A percentile compares a stretch with the other conserved stretches of the same genome.
Evolutionary conservation across 2,329 filamentous ascomycete genomes (phyloP).

Genomic region (Ceratocystis diversiconidia): DNA sequence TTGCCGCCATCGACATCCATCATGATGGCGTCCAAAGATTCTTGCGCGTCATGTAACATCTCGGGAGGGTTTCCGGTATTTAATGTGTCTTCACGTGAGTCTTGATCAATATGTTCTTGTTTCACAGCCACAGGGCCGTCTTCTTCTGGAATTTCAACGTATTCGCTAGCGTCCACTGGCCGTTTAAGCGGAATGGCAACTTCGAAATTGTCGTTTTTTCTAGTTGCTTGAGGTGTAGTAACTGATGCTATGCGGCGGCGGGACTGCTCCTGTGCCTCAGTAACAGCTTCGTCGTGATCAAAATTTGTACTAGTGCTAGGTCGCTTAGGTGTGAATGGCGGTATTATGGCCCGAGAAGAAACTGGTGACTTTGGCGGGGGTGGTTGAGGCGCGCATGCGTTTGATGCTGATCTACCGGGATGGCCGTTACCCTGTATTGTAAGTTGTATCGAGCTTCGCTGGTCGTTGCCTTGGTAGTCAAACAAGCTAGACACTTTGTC

Average conservation of each 20-base stretch:
- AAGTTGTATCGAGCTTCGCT: conserved; percentile 4
- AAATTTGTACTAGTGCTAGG: not conserved
- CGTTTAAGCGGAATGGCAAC: conserved; percentile 35
- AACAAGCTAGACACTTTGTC: conserved; percentile 25
- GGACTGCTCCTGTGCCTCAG: conserved; percentile 8
- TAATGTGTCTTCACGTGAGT: not conserved
- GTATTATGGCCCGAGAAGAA: not conserved
- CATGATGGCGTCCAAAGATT: conserved; percentile 13
- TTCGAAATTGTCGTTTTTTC: conserved; percentile 31
- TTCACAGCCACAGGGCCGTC: not conserved
- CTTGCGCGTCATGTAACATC: not conserved
- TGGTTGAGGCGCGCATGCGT: conserved; percentile 17
- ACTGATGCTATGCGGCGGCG: conserved; percentile 14
- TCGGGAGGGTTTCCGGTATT: not conserved
- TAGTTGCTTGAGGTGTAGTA: conserved; percentile 16
- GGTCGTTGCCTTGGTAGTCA: conserved; percentile 13
- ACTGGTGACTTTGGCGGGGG: conserved; percentile 18
- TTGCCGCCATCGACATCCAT: conserved; percentile 11
- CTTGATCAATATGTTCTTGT: not conserved
- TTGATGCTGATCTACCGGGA: conserved; percentile 14
- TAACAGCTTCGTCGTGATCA: conserved; percentile 5
- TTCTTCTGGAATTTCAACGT: conserved; percentile 24
- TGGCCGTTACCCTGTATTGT: conserved; percentile 8
- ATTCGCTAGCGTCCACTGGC: conserved; percentile 27
- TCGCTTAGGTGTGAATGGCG: not conserved